These are phyloP conservation scores for Phascolomyces articulosus DNA, from an alignment of 371 early-diverging fungal species.

Conservation along the genomic window DNA sequence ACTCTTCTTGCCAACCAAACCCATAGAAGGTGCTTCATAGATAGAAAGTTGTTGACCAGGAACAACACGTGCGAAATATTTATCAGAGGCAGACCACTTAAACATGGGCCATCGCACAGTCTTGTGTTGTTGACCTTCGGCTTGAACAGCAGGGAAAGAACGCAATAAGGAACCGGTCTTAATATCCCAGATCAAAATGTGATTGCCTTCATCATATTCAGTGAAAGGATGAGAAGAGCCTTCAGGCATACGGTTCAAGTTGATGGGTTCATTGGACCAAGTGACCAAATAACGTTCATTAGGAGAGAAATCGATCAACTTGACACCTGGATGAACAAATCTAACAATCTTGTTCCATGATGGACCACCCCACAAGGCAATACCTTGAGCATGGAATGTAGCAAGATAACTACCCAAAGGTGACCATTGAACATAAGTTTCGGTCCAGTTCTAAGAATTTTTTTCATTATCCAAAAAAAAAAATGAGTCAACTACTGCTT, in stretches of 20 bases:
- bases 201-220: slow-evolving; percentile 79
- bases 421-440: slow-evolving; percentile 93
- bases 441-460: slow-evolving; percentile 84
- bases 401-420: slow-evolving; percentile 92
- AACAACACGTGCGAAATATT: slow-evolving; percentile 90
- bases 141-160: slow-evolving; percentile 74
- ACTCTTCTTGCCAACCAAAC: slow-evolving; percentile 91
- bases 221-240: slow-evolving; percentile 68
- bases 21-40: slow-evolving; percentile 93
- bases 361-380: slow-evolving; percentile 97
- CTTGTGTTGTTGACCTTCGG: slow-evolving; percentile 50
- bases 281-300: slow-evolving; percentile 93
- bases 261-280: slow-evolving; percentile 89
- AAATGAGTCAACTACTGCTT: not conserved
- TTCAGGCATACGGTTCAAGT: slow-evolving; percentile 52
- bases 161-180: slow-evolving; percentile 84
- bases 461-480: too few relatives aligned
- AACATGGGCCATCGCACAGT: slow-evolving; percentile 93
- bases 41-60: slow-evolving; percentile 83
- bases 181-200: slow-evolving; percentile 90
- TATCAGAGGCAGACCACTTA: slow-evolving; percentile 95
- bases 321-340: slow-evolving; percentile 92
- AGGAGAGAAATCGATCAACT: slow-evolving; percentile 91
- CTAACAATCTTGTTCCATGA: slow-evolving; percentile 89
- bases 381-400: slow-evolving; percentile 93